Base-by-base conservation (phyloP, 208 protist species). In the Endotrypanum monterogeii region DNA sequence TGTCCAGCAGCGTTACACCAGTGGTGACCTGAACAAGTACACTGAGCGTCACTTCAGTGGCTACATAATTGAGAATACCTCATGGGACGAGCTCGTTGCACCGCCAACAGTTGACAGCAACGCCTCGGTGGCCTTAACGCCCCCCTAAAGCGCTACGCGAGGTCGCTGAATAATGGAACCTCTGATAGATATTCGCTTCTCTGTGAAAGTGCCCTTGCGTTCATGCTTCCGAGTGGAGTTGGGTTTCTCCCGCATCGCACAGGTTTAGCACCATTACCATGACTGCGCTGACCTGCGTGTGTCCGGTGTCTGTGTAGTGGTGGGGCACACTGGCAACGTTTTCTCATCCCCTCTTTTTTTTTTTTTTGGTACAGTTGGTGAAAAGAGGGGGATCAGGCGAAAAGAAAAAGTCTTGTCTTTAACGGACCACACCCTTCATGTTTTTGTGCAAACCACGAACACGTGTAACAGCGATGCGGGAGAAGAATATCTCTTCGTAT, bases 1-100 rank as follows among this genome's bases (percentile, higher is more conserved):
- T 35, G 95, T 99, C 18, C 97, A 99, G 79, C 74, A 88, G 71
- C 76, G 83, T 12, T 98, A 98, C 83, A 77, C 67, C 25, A 70
- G 78, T 16, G 75, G 87, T 25, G 73, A 68, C n/a, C 66, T 71
- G 44, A 84, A 72, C 60, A 80, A 83, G 50, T 94, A 93, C 83
- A 96, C 93, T 20, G 86, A 88, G 44, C 81, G 91, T 7, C 93
- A 96, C 75, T 97, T 97, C 76, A 81, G 91, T 32, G 89, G 83
- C 37, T 96, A 97, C 80, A 90, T 97, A 55, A 75, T 97, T 44
- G 51, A 84, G n/a, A 83, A 83, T 46, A 78, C 72, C 9, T 63
- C 71, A 23, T 97, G 90, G 93, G 91, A 94, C 46, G 69, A 80
- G 54, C 72, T 97, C n/a, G 72, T 97, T 9, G 65, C 75, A 12